Evolutionary conservation across 2,329 filamentous ascomycete species (phyloP).

Genomic region (Colletotrichum plurivorum): DNA sequence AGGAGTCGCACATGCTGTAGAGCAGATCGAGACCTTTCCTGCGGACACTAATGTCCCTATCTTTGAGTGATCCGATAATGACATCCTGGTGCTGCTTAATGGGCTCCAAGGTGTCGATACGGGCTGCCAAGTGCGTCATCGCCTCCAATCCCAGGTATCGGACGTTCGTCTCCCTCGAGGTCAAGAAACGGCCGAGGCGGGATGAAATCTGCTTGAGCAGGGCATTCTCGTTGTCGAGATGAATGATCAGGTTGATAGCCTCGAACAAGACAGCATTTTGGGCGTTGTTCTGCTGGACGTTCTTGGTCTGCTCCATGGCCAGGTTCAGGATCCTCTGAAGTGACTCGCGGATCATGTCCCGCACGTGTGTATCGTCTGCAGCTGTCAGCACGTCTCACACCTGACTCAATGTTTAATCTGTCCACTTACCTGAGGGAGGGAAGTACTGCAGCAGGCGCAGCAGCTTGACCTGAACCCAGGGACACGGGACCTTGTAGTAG

Average conservation of each 20-base stretch:
- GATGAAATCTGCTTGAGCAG: slow-evolving; percentile 97
- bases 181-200: slow-evolving; percentile 93
- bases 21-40: slow-evolving; percentile 95
- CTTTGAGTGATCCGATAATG: slow-evolving; percentile 93
- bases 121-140: slow-evolving; percentile 96
- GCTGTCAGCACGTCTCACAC: slow-evolving; percentile 11
- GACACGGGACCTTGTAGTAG: slow-evolving; percentile 99
- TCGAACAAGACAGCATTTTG: slow-evolving; percentile 98
- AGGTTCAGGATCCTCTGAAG: slow-evolving; percentile 91
- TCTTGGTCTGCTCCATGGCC: slow-evolving; percentile 95
- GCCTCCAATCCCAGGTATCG: slow-evolving; percentile 95
- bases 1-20: slow-evolving; percentile 99
- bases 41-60: slow-evolving; percentile 96
- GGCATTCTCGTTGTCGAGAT: slow-evolving; percentile 93
- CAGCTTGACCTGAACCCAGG: slow-evolving; percentile 97
- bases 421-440: slow-evolving; percentile 81
- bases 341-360: slow-evolving; percentile 91
- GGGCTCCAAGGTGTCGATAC: slow-evolving; percentile 93
- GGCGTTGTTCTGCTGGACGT: slow-evolving; percentile 99
- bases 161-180: slow-evolving; percentile 96
- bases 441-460: slow-evolving; percentile 95
- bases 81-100: slow-evolving; percentile 99
- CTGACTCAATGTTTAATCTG: slow-evolving; percentile 49
- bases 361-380: slow-evolving; percentile 90
- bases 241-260: slow-evolving; percentile 98